phyloP scores from a whole-genome alignment of 2,329 filamentous ascomycete species.

The Colletotrichum falcatum region DNA sequence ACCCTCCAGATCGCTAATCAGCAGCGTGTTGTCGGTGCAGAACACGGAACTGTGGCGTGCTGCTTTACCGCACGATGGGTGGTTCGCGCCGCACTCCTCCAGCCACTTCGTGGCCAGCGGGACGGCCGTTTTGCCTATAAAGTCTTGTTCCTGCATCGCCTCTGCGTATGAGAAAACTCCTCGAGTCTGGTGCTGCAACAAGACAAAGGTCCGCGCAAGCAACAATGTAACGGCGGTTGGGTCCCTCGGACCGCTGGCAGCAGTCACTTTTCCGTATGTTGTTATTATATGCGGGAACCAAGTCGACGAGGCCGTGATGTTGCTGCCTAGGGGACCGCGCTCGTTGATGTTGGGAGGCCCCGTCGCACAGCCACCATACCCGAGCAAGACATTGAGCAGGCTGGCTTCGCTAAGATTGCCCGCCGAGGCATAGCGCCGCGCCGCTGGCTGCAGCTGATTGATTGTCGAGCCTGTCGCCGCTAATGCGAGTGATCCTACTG shows the following conservation, averaged over 20 bases:
- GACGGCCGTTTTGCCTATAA: neutral
- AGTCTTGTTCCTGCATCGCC: neutral
- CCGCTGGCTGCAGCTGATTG: neutral
- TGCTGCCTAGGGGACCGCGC: neutral
- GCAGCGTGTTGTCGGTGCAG: slow-evolving; percentile 3
- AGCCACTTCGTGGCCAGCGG: neutral
- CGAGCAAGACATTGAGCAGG: neutral
- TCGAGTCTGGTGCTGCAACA: neutral
- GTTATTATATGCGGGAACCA: neutral
- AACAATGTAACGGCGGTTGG: neutral
- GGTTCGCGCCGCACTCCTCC: neutral
- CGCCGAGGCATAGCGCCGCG: neutral
- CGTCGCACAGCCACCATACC: neutral
- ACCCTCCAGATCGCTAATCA: slow-evolving; percentile 5
- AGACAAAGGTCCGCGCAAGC: neutral
- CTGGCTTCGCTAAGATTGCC: neutral
- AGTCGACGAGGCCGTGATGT: neutral
- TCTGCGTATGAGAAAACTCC: neutral
- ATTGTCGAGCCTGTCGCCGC: neutral
- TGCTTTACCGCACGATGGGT: slow-evolving; percentile 12
- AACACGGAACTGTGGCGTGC: slow-evolving; percentile 17
- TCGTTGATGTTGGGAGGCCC: neutral
- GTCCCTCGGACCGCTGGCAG: neutral
- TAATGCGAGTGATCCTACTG: neutral
- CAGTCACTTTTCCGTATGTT: neutral